These are phyloP conservation scores for cucumber (Cucumis sativus) DNA, from an alignment of 306 rosid genomes.

Conservation along the genomic window DNA sequence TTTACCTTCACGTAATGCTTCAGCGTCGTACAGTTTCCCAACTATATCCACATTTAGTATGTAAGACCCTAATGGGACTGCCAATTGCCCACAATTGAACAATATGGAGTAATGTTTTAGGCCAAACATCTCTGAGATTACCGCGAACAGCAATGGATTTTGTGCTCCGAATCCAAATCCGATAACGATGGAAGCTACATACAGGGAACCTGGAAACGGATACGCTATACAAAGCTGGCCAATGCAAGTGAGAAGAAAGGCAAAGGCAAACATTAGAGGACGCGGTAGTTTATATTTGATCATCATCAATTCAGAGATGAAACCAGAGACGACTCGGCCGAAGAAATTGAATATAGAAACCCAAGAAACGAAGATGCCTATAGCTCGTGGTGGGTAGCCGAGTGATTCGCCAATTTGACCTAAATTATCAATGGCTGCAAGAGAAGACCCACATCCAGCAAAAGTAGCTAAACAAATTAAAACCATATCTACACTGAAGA, in stretches of 20 bases:
- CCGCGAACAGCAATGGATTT: background rate
- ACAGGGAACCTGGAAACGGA: slow-evolving; percentile 7
- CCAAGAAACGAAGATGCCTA: slow-evolving; percentile 15
- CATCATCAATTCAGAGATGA: slow-evolving; percentile 15
- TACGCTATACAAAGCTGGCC: slow-evolving; percentile 22
- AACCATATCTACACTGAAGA: background rate
- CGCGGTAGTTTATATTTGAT: slow-evolving; percentile 13
- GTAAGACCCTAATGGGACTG: background rate
- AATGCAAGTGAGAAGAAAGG: slow-evolving; percentile 6
- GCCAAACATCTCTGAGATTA: background rate
- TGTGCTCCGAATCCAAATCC: slow-evolving; percentile 12
- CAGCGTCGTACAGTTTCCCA: slow-evolving; percentile 5
- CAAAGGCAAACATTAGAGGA: slow-evolving; percentile 6
- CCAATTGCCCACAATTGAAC: background rate
- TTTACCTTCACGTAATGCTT: background rate
- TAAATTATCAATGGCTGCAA: slow-evolving; percentile 21
- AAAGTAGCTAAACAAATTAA: background rate
- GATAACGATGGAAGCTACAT: slow-evolving; percentile 4
- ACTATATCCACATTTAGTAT: background rate
- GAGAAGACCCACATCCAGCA: slow-evolving; percentile 14
- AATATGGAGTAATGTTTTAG: background rate
- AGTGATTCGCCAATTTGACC: slow-evolving; percentile 28
- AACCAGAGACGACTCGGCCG: slow-evolving; percentile 7
- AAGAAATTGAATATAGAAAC: slow-evolving; percentile 27
- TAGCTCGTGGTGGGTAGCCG: slow-evolving; percentile 7